Conservation (phyloP, 352 stramenopile species). For the Thalassiosira sp. region DNA sequence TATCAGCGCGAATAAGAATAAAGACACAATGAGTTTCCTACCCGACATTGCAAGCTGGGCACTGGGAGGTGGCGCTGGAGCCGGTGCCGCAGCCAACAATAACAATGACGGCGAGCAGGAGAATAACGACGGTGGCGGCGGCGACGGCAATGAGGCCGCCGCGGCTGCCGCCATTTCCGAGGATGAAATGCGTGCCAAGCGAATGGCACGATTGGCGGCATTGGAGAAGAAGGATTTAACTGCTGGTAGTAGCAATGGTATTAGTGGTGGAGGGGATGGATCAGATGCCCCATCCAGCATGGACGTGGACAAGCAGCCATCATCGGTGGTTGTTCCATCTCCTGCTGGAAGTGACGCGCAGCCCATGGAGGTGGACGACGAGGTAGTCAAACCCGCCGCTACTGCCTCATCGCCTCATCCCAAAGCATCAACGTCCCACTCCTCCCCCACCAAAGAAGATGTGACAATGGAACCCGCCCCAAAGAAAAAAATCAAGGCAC, state of each 20-base stretch:
- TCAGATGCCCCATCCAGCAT: slow-evolving; percentile 4
- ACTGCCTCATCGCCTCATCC: background rate
- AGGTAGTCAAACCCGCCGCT: slow-evolving; percentile 8
- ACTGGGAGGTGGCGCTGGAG: slow-evolving; percentile 50
- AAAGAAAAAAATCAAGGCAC: slow-evolving; percentile 39
- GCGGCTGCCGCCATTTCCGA: slow-evolving; percentile 48
- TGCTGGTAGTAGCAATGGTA: background rate
- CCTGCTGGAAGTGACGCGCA: background rate
- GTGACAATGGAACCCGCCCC: slow-evolving; percentile 4
- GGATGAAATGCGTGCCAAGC: slow-evolving; percentile 75
- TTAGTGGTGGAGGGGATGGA: background rate
- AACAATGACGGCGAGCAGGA: slow-evolving; percentile 1
- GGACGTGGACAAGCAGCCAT: slow-evolving; percentile 20
- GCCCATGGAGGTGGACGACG: slow-evolving; percentile 39
- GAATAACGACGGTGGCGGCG: background rate
- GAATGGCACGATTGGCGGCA: slow-evolving; percentile 70
- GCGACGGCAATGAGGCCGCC: slow-evolving; percentile 10
- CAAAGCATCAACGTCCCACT: background rate
- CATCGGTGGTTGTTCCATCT: background rate
- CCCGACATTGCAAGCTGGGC: slow-evolving; percentile 77
- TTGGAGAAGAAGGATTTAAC: slow-evolving; percentile 43
- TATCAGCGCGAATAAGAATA: slow-evolving; percentile 1
- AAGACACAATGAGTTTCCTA: slow-evolving; percentile 65
- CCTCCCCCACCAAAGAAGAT: background rate
- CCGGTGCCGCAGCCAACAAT: slow-evolving; percentile 2